A percentile compares a stretch with the other conserved stretches of the same genome.
Conservation (phyloP, 2,329 filamentous ascomycete species). For the Cadophora malorum region DNA sequence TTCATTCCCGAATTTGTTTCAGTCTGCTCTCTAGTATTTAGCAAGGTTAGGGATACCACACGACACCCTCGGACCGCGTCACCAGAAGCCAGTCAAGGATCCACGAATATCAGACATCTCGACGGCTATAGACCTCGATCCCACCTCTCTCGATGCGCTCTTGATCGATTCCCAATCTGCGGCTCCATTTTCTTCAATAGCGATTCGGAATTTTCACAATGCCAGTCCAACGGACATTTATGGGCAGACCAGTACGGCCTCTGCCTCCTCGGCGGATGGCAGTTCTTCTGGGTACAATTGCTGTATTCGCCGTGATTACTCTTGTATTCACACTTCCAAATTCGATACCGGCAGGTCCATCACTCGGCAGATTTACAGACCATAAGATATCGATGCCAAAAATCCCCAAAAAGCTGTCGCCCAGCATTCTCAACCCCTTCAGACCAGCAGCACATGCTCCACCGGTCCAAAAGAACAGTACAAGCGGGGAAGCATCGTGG, state of each 20-base stretch:
- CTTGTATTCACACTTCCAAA: conserved; percentile 60
- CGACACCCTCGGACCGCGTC: conserved; percentile 13
- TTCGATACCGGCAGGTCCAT: conserved; percentile 55
- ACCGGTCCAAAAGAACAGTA: conserved; percentile 77
- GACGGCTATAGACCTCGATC: not conserved
- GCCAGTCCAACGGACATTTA: conserved; percentile 55
- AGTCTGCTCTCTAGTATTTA: not conserved
- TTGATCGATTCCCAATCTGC: conserved; percentile 27
- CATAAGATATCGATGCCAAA: conserved; percentile 58
- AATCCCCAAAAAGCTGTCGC: conserved; percentile 49
- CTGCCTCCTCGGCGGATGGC: conserved; percentile 60
- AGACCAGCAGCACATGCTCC: conserved; percentile 73
- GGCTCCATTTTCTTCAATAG: not conserved
- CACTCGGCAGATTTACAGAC: conserved; percentile 56
- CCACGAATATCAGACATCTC: conserved; percentile 1
- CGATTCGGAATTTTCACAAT: conserved; percentile 44
- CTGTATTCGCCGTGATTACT: conserved; percentile 59
- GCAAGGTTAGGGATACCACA: not conserved
- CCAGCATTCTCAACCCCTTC: conserved; percentile 68
- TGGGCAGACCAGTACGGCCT: conserved; percentile 57
- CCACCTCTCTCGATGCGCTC: conserved; percentile 26
- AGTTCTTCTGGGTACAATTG: conserved; percentile 57
- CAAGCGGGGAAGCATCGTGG: conserved; percentile 81
- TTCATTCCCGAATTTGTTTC: not conserved
- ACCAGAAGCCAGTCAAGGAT: not conserved